phyloP scores from a whole-genome alignment of 1,284 basidiomycete genomes.

The Ganoderma sinense region DNA sequence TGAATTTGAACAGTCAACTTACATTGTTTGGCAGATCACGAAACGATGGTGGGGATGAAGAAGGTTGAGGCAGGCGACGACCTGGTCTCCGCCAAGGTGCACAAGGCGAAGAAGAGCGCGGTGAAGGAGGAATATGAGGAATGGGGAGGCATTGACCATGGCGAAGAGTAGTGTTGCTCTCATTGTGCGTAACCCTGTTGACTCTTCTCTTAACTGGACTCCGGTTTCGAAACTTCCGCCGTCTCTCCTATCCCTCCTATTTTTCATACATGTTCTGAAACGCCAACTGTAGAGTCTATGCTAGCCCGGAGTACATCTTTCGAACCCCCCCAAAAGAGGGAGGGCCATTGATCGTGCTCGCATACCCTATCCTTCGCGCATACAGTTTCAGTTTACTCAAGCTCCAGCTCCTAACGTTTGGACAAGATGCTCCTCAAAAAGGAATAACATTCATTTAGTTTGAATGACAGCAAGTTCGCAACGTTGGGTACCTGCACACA shows the following conservation, averaged over 20 bases:
- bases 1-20: not conserved
- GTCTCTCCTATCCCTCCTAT: not conserved
- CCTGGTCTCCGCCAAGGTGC: conserved; percentile 37
- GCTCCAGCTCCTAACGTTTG: too few species aligned
- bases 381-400: too few species aligned
- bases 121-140: conserved; percentile 40
- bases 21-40: conserved; percentile 35
- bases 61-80: conserved; percentile 43
- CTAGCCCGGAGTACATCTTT: too few species aligned
- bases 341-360: too few species aligned
- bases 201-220: not conserved
- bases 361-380: too few species aligned
- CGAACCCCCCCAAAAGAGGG: too few species aligned
- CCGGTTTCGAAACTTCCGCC: not conserved
- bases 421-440: not conserved
- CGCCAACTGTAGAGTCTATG: not conserved
- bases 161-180: not conserved
- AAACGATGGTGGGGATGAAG: conserved; percentile 47
- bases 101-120: conserved; percentile 31
- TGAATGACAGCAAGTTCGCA: not conserved
- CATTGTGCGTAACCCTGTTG: not conserved
- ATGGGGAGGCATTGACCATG: conserved; percentile 37
- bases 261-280: not conserved
- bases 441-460: not conserved
- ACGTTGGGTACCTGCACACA: not conserved